Conservation (phyloP, 371 early-diverging fungal genomes). For the Smittium culicis region DNA sequence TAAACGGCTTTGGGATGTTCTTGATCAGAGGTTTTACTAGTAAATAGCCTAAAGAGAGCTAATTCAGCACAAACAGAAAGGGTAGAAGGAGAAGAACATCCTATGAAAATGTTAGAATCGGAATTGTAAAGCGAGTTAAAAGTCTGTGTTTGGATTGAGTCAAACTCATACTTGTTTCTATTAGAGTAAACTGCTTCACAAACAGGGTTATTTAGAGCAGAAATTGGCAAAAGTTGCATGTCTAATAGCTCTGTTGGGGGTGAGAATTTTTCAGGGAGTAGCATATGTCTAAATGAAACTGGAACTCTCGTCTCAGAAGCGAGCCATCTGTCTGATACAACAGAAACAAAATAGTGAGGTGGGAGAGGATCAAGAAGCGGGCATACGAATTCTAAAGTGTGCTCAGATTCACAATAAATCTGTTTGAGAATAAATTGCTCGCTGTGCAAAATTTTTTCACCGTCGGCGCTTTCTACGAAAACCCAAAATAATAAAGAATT, state of each 20-base stretch:
- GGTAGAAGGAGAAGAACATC: slow-evolving; percentile 93
- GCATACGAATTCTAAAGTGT: slow-evolving; percentile 68
- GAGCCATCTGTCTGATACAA: slow-evolving; percentile 90
- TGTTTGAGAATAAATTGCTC: slow-evolving; percentile 77
- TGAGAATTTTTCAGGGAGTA: slow-evolving; percentile 80
- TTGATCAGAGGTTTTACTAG: slow-evolving; percentile 15
- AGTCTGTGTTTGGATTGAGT: slow-evolving; percentile 93
- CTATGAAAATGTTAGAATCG: slow-evolving; percentile 86
- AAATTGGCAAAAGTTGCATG: slow-evolving; percentile 64
- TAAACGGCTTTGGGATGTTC: slow-evolving; percentile 64
- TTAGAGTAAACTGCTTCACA: slow-evolving; percentile 50
- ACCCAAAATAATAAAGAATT: slow-evolving; percentile 85
- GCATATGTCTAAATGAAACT: slow-evolving; percentile 81
- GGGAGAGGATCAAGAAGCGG: slow-evolving; percentile 84
- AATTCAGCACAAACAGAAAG: slow-evolving; percentile 95
- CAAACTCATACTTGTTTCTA: slow-evolving; percentile 49
- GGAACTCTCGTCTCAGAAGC: slow-evolving; percentile 76
- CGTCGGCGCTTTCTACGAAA: slow-evolving; percentile 84
- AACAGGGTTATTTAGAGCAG: slow-evolving; percentile 55
- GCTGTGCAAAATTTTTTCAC: slow-evolving; percentile 70
- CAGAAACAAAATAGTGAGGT: slow-evolving; percentile 86
- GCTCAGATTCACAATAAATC: slow-evolving; percentile 51
- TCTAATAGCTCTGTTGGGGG: slow-evolving; percentile 91
- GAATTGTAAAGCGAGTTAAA: slow-evolving; percentile 81
- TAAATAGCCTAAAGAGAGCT: slow-evolving; percentile 77